Evolutionary conservation across 2,329 filamentous ascomycete species (phyloP).

Genomic region (Colletotrichum australisinense): DNA sequence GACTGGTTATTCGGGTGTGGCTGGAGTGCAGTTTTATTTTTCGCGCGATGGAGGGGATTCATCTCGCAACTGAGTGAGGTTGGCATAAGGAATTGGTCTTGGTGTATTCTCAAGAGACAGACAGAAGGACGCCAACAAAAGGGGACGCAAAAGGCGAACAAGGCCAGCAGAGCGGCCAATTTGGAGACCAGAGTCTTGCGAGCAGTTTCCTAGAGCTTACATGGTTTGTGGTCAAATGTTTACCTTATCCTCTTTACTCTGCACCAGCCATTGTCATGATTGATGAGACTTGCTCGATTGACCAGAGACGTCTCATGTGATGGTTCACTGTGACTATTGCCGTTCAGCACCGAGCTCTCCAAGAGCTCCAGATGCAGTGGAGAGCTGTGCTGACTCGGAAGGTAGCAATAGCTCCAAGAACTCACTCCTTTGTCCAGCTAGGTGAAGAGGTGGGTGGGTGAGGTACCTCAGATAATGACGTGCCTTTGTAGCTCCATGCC

Average conservation of each 20-base stretch:
- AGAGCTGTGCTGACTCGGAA: background rate
- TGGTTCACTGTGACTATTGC: background rate
- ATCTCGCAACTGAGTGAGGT: slow-evolving; percentile 17
- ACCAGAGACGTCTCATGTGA: background rate
- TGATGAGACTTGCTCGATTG: background rate
- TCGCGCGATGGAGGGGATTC: slow-evolving; percentile 27
- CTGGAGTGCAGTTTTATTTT: slow-evolving; percentile 23
- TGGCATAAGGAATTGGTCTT: slow-evolving; percentile 1
- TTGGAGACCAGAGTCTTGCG: slow-evolving; percentile 31
- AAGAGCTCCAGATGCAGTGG: background rate
- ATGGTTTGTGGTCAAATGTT: slow-evolving; percentile 31
- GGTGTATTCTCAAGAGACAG: slow-evolving; percentile 15
- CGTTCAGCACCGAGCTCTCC: background rate
- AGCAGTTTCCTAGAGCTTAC: slow-evolving; percentile 36
- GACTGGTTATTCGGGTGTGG: slow-evolving; percentile 19
- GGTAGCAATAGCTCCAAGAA: background rate
- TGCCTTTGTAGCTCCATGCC: slow-evolving; percentile 4
- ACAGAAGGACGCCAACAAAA: slow-evolving; percentile 2
- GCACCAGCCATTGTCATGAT: slow-evolving; percentile 7
- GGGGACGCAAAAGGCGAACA: slow-evolving; percentile 27
- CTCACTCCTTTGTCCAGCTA: background rate
- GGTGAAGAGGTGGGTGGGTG: background rate
- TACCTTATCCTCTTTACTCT: slow-evolving; percentile 13
- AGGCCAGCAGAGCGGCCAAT: slow-evolving; percentile 23
- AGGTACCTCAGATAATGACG: background rate